Evolutionary conservation across 1,284 basidiomycete species (phyloP).

Genomic region (Moesziomyces antarcticus): DNA sequence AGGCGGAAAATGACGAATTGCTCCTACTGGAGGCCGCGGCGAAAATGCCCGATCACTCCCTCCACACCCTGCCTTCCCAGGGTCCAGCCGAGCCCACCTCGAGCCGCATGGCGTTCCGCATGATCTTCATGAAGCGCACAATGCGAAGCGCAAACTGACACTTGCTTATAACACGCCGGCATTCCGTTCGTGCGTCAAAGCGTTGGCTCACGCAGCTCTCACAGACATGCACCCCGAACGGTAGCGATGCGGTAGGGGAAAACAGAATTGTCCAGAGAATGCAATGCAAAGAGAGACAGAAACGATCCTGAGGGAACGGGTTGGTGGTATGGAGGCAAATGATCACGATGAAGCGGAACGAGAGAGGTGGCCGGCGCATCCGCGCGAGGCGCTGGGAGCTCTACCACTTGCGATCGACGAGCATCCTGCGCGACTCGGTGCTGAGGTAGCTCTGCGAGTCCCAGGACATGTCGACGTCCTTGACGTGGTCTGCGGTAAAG

Average conservation of each 20-base stretch:
- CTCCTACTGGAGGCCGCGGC: slow-evolving; percentile 1
- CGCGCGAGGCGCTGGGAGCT: background rate
- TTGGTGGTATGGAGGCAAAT: background rate
- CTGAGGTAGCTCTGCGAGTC: slow-evolving; percentile 48
- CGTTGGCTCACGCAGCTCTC: background rate
- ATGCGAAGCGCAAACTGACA: background rate
- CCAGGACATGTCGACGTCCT: slow-evolving; percentile 33
- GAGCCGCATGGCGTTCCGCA: too few relatives aligned
- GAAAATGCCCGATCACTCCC: slow-evolving; percentile 37
- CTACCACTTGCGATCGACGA: slow-evolving; percentile 51
- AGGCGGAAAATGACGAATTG: slow-evolving; percentile 1
- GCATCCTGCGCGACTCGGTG: slow-evolving; percentile 42
- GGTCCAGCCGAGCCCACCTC: too few relatives aligned
- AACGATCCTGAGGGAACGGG: background rate
- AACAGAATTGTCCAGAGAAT: background rate
- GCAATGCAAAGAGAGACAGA: background rate
- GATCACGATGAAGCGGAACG: too few relatives aligned
- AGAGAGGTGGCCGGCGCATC: too few relatives aligned
- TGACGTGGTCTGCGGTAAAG: slow-evolving; percentile 52
- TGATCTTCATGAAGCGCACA: background rate
- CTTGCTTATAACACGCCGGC: background rate
- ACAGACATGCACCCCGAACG: background rate
- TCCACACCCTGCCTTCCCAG: too few relatives aligned
- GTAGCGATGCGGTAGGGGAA: background rate
- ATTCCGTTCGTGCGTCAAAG: too few relatives aligned